Evolutionary conservation across 2,329 filamentous ascomycete genomes (phyloP), one percentile per base, ranked within the genome.

Genomic region (Aspergillus sp.): DNA sequence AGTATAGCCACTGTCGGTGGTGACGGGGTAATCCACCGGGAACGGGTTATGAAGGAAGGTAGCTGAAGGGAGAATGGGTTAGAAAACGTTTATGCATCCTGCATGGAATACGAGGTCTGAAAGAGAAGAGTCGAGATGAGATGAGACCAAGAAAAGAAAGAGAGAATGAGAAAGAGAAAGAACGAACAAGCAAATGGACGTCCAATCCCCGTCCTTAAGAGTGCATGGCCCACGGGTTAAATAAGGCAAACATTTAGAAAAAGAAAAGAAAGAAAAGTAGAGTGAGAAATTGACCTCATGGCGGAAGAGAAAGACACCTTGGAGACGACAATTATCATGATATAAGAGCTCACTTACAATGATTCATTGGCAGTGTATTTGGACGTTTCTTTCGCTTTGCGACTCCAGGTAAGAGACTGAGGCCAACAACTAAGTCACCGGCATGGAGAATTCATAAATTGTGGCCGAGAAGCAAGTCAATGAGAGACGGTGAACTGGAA

Each of bases 1-100:
- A 48, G 65, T 61, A 55, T 66, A 71, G 56, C 70, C 67, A 53
- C 62, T 61, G 51, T 69, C 67, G 43, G 67, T 62, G 46, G 63
- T 61, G 40, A 64, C 59, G 27, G 66, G 59, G 54, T 63, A 64
- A 47, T 68, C 66, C 62, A 71, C 58, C 48, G 55, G 59, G 47
- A 63, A 68, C 52, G 58, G 56, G 49, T 51, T 68, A 46, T 63
- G 69, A 49, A 62, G 60, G 48, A 65, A 53, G 45, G 65, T 63
- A 63, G 61, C 48, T 57, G 47, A 49, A 19, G 19, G 19, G 19
- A 19, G 19, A 19, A 19, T 19, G 19, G 19, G 19, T 19, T 19
- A 19, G 19, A 19, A 19, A 19, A 19, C 19, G 19, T 19, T 19
- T 19, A 19, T 19, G 19, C 19, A 19, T 19, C 19, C 19, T 19